These are phyloP conservation scores for Pyricularia sp. DNA, from an alignment of 2,329 filamentous ascomycete species.

Conservation along the genomic window DNA sequence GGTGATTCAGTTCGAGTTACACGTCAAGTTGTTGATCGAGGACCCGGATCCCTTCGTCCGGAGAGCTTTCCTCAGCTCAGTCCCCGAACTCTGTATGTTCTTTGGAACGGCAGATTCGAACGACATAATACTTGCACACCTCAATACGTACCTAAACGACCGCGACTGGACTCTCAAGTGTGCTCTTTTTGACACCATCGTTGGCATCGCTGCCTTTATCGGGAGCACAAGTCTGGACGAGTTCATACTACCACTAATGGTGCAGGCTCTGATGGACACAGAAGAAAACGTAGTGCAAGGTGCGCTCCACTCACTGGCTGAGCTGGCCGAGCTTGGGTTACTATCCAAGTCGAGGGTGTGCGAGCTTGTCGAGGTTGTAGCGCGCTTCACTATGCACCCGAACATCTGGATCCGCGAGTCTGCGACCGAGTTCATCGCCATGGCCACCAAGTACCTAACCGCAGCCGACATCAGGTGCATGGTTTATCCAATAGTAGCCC, in stretches of 20 bases:
- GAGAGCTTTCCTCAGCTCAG: constrained; percentile 82
- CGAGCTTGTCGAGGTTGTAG: constrained; percentile 78
- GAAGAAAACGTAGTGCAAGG: constrained; percentile 93
- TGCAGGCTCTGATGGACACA: constrained; percentile 80
- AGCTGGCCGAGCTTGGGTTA: constrained; percentile 79
- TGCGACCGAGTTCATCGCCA: constrained; percentile 72
- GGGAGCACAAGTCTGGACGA: constrained; percentile 85
- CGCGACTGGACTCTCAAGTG: constrained; percentile 94
- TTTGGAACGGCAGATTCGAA: constrained; percentile 88
- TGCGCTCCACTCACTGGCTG: constrained; percentile 77
- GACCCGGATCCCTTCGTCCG: constrained; percentile 80
- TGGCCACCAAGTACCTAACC: constrained; percentile 66
- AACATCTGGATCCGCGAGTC: constrained; percentile 94
- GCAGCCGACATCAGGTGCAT: constrained; percentile 77
- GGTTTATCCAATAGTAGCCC: constrained; percentile 67
- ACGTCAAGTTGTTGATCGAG: constrained; percentile 84
- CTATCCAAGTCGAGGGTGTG: constrained; percentile 77
- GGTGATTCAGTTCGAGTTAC: constrained; percentile 72
- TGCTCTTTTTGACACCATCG: constrained; percentile 91
- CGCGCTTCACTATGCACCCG: constrained; percentile 83
- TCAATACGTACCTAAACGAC: constrained; percentile 96
- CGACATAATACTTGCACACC: constrained; percentile 89
- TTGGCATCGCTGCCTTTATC: constrained; percentile 84
- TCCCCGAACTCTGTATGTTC: constrained; percentile 87
- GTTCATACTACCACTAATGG: constrained; percentile 91